These are phyloP conservation scores for Delitschia confertaspora DNA, from an alignment of 495 filamentous ascomycete genomes.

Conservation along the genomic window DNA sequence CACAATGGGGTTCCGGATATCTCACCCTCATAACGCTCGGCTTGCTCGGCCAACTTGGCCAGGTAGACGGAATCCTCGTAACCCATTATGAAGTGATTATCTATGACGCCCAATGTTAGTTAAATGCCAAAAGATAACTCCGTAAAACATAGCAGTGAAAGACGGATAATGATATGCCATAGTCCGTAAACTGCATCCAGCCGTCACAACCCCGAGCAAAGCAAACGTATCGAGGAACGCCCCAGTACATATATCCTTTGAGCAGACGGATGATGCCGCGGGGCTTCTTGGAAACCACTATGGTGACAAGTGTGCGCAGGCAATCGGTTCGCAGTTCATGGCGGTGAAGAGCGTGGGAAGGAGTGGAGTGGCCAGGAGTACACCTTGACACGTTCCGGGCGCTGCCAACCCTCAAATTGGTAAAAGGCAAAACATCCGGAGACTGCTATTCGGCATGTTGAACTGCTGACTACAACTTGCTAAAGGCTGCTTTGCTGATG, in stretches of 20 bases:
- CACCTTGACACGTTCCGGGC: constrained; percentile 8
- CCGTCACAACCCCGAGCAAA: no score
- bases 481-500: neutral
- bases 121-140: neutral
- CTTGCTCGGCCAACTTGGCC: constrained; percentile 99
- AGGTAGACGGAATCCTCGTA: constrained; percentile 99
- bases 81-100: constrained; percentile 64
- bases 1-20: neutral
- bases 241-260: neutral
- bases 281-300: neutral
- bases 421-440: neutral
- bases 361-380: constrained; percentile 1
- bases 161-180: no score
- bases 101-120: constrained; percentile 1
- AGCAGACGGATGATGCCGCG: no score
- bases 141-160: neutral
- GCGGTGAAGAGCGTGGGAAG: constrained; percentile 2
- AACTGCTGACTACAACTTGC: neutral
- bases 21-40: constrained; percentile 98
- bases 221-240: neutral
- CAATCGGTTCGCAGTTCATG: neutral
- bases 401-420: no score
- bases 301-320: constrained; percentile 1
- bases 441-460: constrained; percentile 2
- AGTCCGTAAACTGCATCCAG: no score